Conservation (phyloP, 1,284 basidiomycete genomes). For the Apiotrichum porosum region DNA sequence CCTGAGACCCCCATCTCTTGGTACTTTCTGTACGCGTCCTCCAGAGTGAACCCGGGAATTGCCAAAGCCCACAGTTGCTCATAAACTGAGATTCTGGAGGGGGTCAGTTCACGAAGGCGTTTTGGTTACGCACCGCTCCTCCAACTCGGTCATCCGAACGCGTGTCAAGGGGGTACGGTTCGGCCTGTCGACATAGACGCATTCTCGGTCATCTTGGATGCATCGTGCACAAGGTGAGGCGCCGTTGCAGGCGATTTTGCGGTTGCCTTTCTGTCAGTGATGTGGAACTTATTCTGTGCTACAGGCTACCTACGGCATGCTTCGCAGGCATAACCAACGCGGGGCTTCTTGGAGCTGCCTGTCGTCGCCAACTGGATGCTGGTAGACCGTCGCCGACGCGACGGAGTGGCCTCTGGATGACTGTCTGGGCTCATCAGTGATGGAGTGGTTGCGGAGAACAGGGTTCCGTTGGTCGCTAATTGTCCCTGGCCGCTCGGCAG, state of each 20-base stretch:
- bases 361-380: background rate
- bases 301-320: constrained; percentile 9
- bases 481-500: too few relatives aligned
- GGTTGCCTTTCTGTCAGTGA: constrained; percentile 8
- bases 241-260: constrained; percentile 18
- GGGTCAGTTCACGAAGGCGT: background rate
- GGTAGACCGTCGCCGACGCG: too few relatives aligned
- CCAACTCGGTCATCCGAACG: constrained; percentile 23
- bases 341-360: background rate
- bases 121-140: constrained; percentile 14
- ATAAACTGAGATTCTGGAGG: background rate
- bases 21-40: background rate
- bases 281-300: background rate
- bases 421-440: too few relatives aligned
- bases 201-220: constrained; percentile 7
- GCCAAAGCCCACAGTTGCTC: background rate
- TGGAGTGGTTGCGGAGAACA: too few relatives aligned
- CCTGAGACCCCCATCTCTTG: background rate
- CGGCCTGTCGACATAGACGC: constrained; percentile 7
- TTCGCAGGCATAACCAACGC: constrained; percentile 1
- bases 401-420: too few relatives aligned
- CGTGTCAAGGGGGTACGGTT: constrained; percentile 19
- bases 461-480: too few relatives aligned
- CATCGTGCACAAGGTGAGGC: constrained; percentile 4
- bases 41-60: background rate